These are phyloP conservation scores for Delitschia confertaspora DNA, from an alignment of 495 filamentous ascomycete species.

Conservation along the genomic window DNA sequence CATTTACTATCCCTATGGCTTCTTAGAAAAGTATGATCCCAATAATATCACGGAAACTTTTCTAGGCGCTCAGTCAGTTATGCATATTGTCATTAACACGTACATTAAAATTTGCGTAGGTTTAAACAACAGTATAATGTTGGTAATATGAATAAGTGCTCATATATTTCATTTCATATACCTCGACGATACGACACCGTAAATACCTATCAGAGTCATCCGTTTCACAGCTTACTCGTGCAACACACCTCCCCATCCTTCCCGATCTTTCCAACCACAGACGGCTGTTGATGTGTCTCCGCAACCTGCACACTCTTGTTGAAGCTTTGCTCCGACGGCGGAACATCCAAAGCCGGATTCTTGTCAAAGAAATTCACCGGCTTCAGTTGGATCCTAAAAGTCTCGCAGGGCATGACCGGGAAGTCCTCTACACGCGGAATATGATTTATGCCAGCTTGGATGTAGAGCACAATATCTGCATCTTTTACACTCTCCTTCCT, in stretches of 20 bases:
- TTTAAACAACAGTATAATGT: no score
- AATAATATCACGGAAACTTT: no score
- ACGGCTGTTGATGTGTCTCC: constrained; percentile 33
- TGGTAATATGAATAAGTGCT: no score
- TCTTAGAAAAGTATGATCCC: no score
- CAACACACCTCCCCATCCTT: constrained; percentile 38
- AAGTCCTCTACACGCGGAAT: constrained; percentile 28
- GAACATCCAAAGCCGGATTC: constrained; percentile 70
- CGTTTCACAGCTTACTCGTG: constrained; percentile 29
- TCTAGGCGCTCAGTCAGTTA: no score
- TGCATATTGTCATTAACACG: no score
- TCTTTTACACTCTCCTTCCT: constrained; percentile 37
- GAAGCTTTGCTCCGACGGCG: constrained; percentile 45
- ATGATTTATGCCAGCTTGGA: constrained; percentile 42
- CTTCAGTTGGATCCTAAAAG: constrained; percentile 51
- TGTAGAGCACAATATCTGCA: constrained; percentile 37
- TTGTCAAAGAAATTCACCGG: constrained; percentile 66
- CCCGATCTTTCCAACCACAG: constrained; percentile 31
- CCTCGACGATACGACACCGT: not conserved
- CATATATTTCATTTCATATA: not conserved
- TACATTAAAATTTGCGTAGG: no score
- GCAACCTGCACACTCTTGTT: constrained; percentile 43
- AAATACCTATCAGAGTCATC: not conserved
- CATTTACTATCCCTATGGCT: no score
- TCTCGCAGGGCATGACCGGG: constrained; percentile 42